Evolutionary conservation across 1,284 basidiomycete genomes (phyloP).

Genomic region (Ganoderma lingzhi): DNA sequence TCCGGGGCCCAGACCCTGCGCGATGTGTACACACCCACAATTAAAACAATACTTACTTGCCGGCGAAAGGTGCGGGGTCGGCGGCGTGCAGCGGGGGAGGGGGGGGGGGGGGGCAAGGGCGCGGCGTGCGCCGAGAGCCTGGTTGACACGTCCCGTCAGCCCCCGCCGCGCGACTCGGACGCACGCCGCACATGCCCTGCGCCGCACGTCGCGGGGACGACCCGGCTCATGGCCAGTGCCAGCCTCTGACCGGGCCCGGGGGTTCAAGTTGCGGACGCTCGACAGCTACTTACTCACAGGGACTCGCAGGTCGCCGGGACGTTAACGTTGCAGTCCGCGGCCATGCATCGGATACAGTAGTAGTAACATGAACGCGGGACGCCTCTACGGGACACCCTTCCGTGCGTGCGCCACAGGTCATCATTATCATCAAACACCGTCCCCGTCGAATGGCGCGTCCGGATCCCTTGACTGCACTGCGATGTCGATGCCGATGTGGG

Average conservation of each 20-base stretch:
- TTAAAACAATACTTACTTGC: not conserved
- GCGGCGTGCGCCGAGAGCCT: not conserved
- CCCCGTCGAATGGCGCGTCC: not conserved
- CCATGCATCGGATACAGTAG: not conserved
- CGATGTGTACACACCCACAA: not conserved
- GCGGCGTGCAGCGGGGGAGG: not conserved
- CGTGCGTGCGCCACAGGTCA: not conserved
- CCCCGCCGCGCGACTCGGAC: not conserved
- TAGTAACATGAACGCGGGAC: not conserved
- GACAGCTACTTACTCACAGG: not conserved
- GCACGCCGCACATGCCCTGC: not conserved
- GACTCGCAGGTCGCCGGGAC: not conserved
- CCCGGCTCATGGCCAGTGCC: not conserved
- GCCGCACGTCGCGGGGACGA: not conserved
- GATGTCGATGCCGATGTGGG: not conserved
- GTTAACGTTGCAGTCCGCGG: not conserved
- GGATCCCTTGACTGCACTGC: not conserved
- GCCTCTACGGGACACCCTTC: conserved; percentile 1
- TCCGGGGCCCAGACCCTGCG: not conserved
- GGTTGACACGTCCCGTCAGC: conserved; percentile 1
- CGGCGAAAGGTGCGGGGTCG: not conserved
- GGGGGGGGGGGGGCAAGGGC: not conserved
- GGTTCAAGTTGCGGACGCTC: not conserved
- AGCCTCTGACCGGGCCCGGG: not conserved
- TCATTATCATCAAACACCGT: not conserved